Evolutionary conservation across 2,329 filamentous ascomycete genomes (phyloP).

Genomic region (Stagonosporopsis tanaceti): DNA sequence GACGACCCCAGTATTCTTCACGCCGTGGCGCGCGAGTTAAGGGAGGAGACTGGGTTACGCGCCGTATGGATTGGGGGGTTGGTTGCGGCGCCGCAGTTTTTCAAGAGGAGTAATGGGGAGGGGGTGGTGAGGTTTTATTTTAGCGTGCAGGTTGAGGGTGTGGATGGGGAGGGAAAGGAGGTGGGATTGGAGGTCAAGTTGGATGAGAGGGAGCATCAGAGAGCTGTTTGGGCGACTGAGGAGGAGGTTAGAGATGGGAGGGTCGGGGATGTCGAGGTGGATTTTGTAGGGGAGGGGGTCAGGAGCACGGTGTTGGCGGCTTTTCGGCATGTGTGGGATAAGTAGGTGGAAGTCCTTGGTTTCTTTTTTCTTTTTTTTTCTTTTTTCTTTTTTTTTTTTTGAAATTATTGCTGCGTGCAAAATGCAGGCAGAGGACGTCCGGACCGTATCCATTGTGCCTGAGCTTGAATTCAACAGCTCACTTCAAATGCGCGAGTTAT

Average conservation of each 20-base stretch:
- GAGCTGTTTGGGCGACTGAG: conserved; percentile 8
- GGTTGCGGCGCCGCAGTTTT: conserved; percentile 16
- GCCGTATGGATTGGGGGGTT: conserved; percentile 34
- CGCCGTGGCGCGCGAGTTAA: conserved; percentile 58
- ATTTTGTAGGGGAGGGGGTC: background rate
- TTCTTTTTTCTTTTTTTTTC: no score
- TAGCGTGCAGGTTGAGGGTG: background rate
- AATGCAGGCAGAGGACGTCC: no score
- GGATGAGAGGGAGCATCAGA: conserved; percentile 12
- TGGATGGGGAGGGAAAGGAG: background rate
- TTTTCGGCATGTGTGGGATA: background rate
- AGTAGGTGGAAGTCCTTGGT: no score
- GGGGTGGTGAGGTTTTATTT: conserved; percentile 4
- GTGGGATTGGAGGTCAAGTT: background rate
- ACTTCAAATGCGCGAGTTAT: no score
- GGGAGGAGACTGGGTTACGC: conserved; percentile 57
- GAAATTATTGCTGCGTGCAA: no score
- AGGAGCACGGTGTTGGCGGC: conserved; percentile 3
- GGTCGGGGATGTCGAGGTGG: background rate
- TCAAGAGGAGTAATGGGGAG: conserved; percentile 12
- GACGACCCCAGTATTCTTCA: conserved; percentile 54
- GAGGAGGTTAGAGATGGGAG: background rate
- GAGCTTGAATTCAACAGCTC: no score
- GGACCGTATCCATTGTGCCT: no score
- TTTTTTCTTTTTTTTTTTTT: no score